These are phyloP conservation scores for Talaromyces albobiverticillius DNA, from an alignment of 2,329 filamentous ascomycete species.

Conservation along the genomic window DNA sequence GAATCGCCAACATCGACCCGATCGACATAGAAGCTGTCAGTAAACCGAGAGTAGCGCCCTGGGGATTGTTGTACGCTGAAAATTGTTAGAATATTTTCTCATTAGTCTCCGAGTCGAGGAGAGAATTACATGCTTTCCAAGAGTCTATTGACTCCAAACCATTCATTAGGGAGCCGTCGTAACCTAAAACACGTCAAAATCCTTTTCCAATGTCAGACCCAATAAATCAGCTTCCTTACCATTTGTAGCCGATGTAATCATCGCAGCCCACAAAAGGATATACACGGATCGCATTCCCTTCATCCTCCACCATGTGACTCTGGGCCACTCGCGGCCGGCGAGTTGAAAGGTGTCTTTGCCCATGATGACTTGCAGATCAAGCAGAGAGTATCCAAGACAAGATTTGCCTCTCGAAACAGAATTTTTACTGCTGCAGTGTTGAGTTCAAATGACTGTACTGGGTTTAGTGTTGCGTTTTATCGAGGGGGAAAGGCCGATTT, in stretches of 20 bases:
- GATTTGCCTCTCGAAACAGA: neutral
- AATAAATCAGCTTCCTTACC: constrained; percentile 5
- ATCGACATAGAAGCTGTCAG: constrained; percentile 48
- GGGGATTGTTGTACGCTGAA: constrained; percentile 29
- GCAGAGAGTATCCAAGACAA: neutral
- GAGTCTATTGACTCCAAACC: constrained; percentile 44
- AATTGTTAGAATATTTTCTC: neutral
- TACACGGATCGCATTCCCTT: constrained; percentile 23
- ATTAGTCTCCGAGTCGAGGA: neutral
- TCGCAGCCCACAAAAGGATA: constrained; percentile 21
- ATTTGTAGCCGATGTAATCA: constrained; percentile 23
- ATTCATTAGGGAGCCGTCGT: constrained; percentile 48
- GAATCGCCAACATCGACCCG: constrained; percentile 48
- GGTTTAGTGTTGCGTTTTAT: neutral
- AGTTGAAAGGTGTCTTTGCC: constrained; percentile 21
- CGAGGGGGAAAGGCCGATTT: neutral
- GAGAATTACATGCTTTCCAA: constrained; percentile 42
- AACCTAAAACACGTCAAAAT: constrained; percentile 25
- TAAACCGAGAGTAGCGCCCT: constrained; percentile 40
- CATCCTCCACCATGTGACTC: constrained; percentile 22
- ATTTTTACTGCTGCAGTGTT: too few species aligned
- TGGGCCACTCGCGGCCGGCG: constrained; percentile 21
- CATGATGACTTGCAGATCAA: constrained; percentile 12
- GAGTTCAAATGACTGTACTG: neutral
- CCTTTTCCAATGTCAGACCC: neutral